Base-by-base conservation (phyloP, 805 yeast species). In the Isabelozyma rhagii region DNA sequence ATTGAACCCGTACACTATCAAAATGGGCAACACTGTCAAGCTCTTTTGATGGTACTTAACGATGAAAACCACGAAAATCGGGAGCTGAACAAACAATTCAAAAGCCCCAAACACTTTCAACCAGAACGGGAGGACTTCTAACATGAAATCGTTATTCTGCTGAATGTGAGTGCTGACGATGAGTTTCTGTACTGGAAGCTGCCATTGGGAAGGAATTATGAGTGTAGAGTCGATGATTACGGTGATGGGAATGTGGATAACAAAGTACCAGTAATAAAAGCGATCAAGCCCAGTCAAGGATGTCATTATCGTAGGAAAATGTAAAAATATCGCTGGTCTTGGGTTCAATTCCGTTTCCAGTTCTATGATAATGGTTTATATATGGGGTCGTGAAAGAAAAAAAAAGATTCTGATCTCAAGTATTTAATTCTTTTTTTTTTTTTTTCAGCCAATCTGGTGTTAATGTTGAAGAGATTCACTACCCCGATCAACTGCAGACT, bases 51-150 rank as follows among this genome's bases (percentile, higher is more conserved):
- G 49, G 44, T 67, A 55, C 29, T 51, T 49, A 38, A 51, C 57
- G 0, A 76, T 74, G 10, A 78, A 82, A 11, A 69, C 54, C 42
- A 82, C 59, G 66, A 94, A 94, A 28, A 88, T 72, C 1, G 99
- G 99, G 46, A 88, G 63, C 68, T 93, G 99, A 55, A 87, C 76
- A 3, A 82, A 45, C 40, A 92, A 52, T 65, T 93, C 99, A 49
- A 89, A 62, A 56, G 77, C 66, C 1, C 91, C 96, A 65, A 87
- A 90, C 38, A 78, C 64, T 49, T 77, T 69, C 45, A 93, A 76
- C 97, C 97, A 93, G 2, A 71, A 56, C 1, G 96, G 93, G 13
- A 79, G 74, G 8, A 74, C 67, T 7, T 62, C 62, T 14, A 88
- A 68, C 21, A 93, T 68, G 53, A 88, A 83, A 66, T 93, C 99